Evolutionary conservation across 2,329 filamentous ascomycete genomes (phyloP).

Genomic region (Drechslera avenae): DNA sequence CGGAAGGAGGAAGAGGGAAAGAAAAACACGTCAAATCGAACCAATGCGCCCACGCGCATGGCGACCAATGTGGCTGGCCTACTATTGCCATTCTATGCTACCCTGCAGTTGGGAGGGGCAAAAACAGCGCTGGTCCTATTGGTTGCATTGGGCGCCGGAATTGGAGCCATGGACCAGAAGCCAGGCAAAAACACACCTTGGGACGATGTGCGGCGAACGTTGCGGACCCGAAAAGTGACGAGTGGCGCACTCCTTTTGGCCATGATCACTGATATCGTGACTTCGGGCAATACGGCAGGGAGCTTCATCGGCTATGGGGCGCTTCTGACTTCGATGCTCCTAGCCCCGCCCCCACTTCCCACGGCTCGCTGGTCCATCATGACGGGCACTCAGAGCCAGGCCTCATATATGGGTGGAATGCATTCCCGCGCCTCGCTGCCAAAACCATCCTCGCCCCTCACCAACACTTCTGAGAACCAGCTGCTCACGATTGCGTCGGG

Average conservation of each 20-base stretch:
- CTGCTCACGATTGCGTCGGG: slow-evolving; percentile 52
- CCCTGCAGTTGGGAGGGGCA: slow-evolving; percentile 60
- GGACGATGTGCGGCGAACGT: slow-evolving; percentile 41
- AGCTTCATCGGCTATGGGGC: slow-evolving; percentile 55
- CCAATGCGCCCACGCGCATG: slow-evolving; percentile 27
- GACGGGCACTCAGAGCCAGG: slow-evolving; percentile 29
- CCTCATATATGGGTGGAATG: slow-evolving; percentile 29
- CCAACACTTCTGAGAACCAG: slow-evolving; percentile 48
- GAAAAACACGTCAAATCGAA: slow-evolving; percentile 12
- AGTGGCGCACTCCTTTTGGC: slow-evolving; percentile 43
- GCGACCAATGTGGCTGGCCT: slow-evolving; percentile 49
- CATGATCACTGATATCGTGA: slow-evolving; percentile 42
- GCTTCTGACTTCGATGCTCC: slow-evolving; percentile 53
- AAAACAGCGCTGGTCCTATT: slow-evolving; percentile 59
- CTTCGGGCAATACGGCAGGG: slow-evolving; percentile 20
- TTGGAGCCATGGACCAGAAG: slow-evolving; percentile 44
- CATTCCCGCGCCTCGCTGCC: slow-evolving; percentile 35
- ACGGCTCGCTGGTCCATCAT: slow-evolving; percentile 40
- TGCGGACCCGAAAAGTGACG: slow-evolving; percentile 47
- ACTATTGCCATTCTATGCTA: slow-evolving; percentile 61
- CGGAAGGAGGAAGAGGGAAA: slow-evolving; percentile 38
- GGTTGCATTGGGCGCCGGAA: slow-evolving; percentile 52
- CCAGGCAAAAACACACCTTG: slow-evolving; percentile 40
- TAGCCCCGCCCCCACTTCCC: slow-evolving; percentile 57
- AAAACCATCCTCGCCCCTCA: slow-evolving; percentile 43